A percentile compares a stretch with the other conserved stretches of the same genome.
These are phyloP conservation scores for Aulographum hederae DNA, from an alignment of 2,329 filamentous ascomycete genomes.

Conservation along the genomic window DNA sequence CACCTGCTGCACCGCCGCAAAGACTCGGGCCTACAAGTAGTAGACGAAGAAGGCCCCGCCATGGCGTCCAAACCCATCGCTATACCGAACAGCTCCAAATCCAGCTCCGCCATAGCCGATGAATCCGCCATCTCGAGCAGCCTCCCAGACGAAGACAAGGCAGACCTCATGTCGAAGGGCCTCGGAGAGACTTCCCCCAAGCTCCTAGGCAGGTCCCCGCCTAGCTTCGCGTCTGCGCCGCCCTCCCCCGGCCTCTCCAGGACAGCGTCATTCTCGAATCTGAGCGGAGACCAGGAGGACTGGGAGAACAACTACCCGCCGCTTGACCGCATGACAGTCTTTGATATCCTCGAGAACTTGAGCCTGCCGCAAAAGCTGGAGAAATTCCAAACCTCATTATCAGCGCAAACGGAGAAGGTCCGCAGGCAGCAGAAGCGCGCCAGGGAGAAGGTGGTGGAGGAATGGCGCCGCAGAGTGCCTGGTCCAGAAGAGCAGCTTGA, in stretches of 20 bases:
- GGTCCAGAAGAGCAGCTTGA: slow-evolving; percentile 91
- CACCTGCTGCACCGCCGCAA: no score
- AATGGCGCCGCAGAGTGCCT: slow-evolving; percentile 75
- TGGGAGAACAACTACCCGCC: slow-evolving; percentile 75
- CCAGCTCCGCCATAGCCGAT: no score
- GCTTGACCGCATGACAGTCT: slow-evolving; percentile 73
- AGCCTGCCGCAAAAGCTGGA: slow-evolving; percentile 80
- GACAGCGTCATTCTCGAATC: slow-evolving; percentile 63
- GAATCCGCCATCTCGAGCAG: no score
- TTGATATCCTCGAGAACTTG: slow-evolving; percentile 87
- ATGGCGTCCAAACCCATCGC: no score
- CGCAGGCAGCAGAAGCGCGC: slow-evolving; percentile 69
- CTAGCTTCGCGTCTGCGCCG: slow-evolving; percentile 18
- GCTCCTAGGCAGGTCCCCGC: slow-evolving; percentile 23
- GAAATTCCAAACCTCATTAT: slow-evolving; percentile 69
- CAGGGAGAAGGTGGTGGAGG: slow-evolving; percentile 78
- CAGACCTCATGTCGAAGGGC: no score
- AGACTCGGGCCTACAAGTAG: no score
- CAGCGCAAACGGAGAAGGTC: slow-evolving; percentile 69
- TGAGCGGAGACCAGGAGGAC: slow-evolving; percentile 60
- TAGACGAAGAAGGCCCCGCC: no score
- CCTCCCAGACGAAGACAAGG: no score
- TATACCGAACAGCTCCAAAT: no score
- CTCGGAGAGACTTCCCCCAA: slow-evolving; percentile 9
- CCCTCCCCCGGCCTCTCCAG: slow-evolving; percentile 46